Evolutionary conservation across 371 early-diverging fungal species (phyloP).

Genomic region (Polyrhizophydium stewartii): DNA sequence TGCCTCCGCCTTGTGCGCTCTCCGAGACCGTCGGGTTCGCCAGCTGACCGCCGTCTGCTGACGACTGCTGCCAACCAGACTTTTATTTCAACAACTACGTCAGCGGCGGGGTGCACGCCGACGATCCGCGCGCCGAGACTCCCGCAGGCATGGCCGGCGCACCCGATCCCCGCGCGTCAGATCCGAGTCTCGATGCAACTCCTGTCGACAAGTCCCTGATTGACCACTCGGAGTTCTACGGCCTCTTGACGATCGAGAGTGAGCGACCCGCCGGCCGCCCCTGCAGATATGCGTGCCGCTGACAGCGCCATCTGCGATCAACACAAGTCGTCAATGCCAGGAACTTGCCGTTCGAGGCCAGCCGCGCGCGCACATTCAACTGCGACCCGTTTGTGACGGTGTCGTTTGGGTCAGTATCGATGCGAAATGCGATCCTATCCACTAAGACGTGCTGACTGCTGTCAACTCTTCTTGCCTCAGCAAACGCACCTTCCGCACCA

Average conservation of each 20-base stretch:
- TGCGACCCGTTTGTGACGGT: constrained; percentile 83
- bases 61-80: constrained; percentile 7
- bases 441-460: neutral
- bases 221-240: constrained; percentile 17
- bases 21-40: no score
- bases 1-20: no score
- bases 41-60: no score
- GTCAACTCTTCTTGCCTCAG: neutral
- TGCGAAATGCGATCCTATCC: neutral
- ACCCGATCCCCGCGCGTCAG: no score
- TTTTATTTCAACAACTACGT: constrained; percentile 20
- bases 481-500: constrained; percentile 63
- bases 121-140: no score
- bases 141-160: no score
- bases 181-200: no score
- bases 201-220: no score
- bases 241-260: constrained; percentile 20
- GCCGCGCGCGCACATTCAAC: constrained; percentile 46
- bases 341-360: constrained; percentile 20
- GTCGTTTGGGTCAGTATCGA: constrained; percentile 48
- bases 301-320: no score
- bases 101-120: neutral
- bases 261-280: neutral
- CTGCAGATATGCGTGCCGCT: neutral
- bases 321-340: constrained; percentile 18